Evolutionary conservation across 2,329 filamentous ascomycete species (phyloP).

Genomic region (Incumbomyces lentus): DNA sequence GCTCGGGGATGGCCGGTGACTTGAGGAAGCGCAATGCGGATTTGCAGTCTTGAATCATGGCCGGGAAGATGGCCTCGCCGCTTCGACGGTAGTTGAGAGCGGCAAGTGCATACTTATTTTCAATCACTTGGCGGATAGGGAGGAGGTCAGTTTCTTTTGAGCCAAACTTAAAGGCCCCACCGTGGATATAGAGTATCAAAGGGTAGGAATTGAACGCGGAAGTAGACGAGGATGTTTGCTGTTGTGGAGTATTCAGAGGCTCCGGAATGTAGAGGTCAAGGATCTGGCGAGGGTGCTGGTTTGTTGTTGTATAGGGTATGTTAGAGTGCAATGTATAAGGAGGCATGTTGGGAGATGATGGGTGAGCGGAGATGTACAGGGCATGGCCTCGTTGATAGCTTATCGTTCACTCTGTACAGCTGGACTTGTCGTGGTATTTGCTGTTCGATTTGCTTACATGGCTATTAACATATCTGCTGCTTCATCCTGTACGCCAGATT

Average conservation of each 20-base stretch:
- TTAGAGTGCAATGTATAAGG: neutral
- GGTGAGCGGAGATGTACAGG: too few relatives aligned
- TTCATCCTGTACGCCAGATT: too few relatives aligned
- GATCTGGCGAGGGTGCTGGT: slow-evolving; percentile 5
- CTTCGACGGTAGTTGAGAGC: slow-evolving; percentile 11
- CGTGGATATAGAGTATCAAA: slow-evolving; percentile 12
- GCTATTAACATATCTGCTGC: too few relatives aligned
- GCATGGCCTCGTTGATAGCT: too few relatives aligned
- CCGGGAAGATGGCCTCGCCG: slow-evolving; percentile 8
- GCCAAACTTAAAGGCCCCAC: slow-evolving; percentile 8
- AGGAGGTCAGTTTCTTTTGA: slow-evolving; percentile 5
- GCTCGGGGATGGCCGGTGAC: neutral
- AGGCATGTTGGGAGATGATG: too few relatives aligned
- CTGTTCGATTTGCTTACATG: too few relatives aligned
- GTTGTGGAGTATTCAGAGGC: neutral
- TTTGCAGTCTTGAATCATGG: slow-evolving; percentile 11
- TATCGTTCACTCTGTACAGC: too few relatives aligned
- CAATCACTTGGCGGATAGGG: neutral
- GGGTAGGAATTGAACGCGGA: neutral
- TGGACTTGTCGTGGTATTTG: too few relatives aligned
- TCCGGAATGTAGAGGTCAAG: slow-evolving; percentile 11
- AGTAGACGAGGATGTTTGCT: neutral
- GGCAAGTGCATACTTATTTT: slow-evolving; percentile 8
- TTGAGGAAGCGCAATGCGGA: slow-evolving; percentile 10
- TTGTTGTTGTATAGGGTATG: neutral